phyloP scores from a whole-genome alignment of 208 protist genomes.

The Strigomonas culicis region DNA sequence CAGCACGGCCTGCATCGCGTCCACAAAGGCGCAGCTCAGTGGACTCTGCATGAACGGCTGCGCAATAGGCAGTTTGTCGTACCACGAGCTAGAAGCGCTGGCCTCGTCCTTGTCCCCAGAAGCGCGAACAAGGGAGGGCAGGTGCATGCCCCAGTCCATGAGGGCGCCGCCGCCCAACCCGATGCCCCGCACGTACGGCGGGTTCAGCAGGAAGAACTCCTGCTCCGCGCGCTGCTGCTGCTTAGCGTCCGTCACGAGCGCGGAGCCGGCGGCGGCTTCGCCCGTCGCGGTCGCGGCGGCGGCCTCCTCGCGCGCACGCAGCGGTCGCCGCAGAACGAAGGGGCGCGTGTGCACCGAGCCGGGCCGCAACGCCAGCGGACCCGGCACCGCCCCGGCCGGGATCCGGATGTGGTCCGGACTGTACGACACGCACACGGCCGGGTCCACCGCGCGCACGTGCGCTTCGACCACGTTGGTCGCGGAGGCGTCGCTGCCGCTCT shows the following conservation, averaged over 20 bases:
- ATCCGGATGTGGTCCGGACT: conserved; percentile 26
- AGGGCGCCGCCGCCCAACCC: conserved; percentile 51
- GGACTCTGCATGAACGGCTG: conserved; percentile 18
- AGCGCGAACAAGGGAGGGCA: conserved; percentile 15
- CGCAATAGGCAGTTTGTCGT: conserved; percentile 43
- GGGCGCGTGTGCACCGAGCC: background rate
- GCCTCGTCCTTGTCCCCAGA: conserved; percentile 48
- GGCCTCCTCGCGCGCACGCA: background rate
- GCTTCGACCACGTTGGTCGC: conserved; percentile 2
- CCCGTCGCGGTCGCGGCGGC: background rate
- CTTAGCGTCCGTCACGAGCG: conserved; percentile 4
- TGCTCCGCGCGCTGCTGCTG: background rate
- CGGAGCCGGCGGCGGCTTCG: background rate
- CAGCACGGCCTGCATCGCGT: conserved; percentile 9
- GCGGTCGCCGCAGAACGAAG: conserved; percentile 6
- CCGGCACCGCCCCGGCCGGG: conserved; percentile 8
- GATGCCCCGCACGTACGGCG: conserved; percentile 35
- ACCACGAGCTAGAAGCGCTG: conserved; percentile 11
- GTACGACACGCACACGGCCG: conserved; percentile 33
- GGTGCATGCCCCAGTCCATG: conserved; percentile 67
- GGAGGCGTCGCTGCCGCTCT: conserved; percentile 38
- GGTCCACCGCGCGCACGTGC: conserved; percentile 8
- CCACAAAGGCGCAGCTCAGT: background rate
- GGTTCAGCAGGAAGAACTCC: conserved; percentile 24
- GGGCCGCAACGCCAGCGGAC: background rate